Evolutionary conservation across 2,329 filamentous ascomycete species (phyloP).

Genomic region (Sarocladiaceae sp.): DNA sequence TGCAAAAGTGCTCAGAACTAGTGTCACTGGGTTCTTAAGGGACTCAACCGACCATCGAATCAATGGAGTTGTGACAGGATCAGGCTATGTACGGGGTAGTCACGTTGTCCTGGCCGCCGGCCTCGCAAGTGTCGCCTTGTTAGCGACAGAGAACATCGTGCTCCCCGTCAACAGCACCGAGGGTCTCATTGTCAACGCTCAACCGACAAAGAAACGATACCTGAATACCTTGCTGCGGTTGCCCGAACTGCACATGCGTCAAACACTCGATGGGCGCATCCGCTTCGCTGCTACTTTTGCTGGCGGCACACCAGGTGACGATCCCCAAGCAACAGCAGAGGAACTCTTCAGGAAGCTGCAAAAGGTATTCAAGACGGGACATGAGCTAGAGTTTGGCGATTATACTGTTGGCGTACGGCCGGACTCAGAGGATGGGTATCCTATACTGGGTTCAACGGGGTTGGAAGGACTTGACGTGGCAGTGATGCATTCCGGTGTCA

Average conservation of each 20-base stretch:
- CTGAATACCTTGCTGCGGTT: slow-evolving; percentile 20
- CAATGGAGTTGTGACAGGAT: slow-evolving; percentile 15
- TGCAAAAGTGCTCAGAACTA: slow-evolving; percentile 14
- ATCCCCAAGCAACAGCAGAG: slow-evolving; percentile 18
- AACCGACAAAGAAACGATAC: slow-evolving; percentile 16
- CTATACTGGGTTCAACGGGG: slow-evolving; percentile 23
- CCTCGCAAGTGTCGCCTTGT: slow-evolving; percentile 20
- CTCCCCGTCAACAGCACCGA: slow-evolving; percentile 19
- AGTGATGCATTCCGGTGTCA: slow-evolving; percentile 22
- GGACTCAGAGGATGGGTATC: slow-evolving; percentile 21
- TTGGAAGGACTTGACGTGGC: slow-evolving; percentile 22
- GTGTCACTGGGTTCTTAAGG: slow-evolving; percentile 15
- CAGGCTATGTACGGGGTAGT: slow-evolving; percentile 16
- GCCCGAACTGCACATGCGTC: slow-evolving; percentile 22
- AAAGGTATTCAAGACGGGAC: slow-evolving; percentile 15
- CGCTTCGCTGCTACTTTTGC: slow-evolving; percentile 15
- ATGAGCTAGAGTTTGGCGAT: slow-evolving; percentile 21
- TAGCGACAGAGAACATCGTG: slow-evolving; percentile 18
- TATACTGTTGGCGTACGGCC: slow-evolving; percentile 25
- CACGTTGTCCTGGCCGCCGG: slow-evolving; percentile 27
- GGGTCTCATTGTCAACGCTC: slow-evolving; percentile 25
- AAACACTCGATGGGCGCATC: slow-evolving; percentile 23
- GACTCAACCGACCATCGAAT: slow-evolving; percentile 12
- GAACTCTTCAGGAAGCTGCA: slow-evolving; percentile 19
- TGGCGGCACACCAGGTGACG: slow-evolving; percentile 13